Percentiles rank a stretch among this genome's conserved stretches.
Evolutionary conservation across 768 basidiomycete species (phyloP).

Genomic region (Serendipita sp.): DNA sequence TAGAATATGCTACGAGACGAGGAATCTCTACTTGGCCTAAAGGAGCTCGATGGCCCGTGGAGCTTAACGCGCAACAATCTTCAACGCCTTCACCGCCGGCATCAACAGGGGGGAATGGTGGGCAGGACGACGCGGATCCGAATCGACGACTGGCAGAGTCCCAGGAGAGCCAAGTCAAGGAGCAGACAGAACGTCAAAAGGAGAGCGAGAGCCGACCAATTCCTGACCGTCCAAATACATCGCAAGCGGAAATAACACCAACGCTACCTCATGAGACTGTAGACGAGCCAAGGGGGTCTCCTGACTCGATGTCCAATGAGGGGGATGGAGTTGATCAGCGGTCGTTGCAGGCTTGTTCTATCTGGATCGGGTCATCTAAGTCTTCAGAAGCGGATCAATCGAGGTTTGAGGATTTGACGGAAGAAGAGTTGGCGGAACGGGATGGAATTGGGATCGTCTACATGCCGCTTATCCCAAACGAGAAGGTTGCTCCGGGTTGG

Average conservation of each 20-base stretch:
- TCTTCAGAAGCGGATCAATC: conserved; percentile 9
- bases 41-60: conserved; percentile 13
- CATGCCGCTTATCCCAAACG: conserved; percentile 14
- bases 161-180: conserved; percentile 11
- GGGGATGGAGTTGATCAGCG: not conserved
- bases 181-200: conserved; percentile 10
- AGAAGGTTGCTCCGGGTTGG: conserved; percentile 11
- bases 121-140: conserved; percentile 4
- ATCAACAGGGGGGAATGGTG: not conserved
- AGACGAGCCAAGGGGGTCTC: not conserved
- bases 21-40: conserved; percentile 11
- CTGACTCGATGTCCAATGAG: too few species aligned
- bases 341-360: conserved; percentile 9
- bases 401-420: conserved; percentile 11
- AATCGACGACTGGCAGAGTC: conserved; percentile 10
- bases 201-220: conserved; percentile 2
- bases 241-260: not conserved
- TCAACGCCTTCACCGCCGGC: not conserved
- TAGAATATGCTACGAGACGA: conserved; percentile 11
- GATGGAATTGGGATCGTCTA: conserved; percentile 17
- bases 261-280: not conserved
- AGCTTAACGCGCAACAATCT: not conserved
- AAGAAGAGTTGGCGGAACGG: conserved; percentile 11
- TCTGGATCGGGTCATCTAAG: conserved; percentile 16
- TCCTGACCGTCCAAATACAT: conserved; percentile 3